Conservation (phyloP, 257 asterid genomes). For the Lycium barbarum region DNA sequence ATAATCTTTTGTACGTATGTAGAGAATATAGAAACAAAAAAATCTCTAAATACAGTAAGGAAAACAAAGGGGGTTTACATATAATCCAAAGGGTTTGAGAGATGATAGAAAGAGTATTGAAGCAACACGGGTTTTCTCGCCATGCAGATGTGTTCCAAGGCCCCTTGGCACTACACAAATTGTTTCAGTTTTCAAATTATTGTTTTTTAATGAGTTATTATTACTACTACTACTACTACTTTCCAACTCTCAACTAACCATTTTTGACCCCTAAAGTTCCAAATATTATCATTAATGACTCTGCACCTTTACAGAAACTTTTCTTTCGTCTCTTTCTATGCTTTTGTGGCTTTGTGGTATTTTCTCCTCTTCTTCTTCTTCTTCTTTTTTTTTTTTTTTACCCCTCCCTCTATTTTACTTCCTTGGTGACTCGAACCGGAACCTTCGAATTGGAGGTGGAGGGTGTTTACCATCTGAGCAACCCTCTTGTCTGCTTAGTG, state of each 20-base stretch:
- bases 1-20: neutral
- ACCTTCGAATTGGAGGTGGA: too few relatives aligned
- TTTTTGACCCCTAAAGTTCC: neutral
- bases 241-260: conserved; percentile 4
- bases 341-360: too few relatives aligned
- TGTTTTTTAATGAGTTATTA: neutral
- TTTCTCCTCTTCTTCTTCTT: too few relatives aligned
- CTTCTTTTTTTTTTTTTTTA: too few relatives aligned
- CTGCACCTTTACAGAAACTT: neutral
- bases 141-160: conserved; percentile 16
- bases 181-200: neutral
- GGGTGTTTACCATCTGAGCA: too few relatives aligned
- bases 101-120: neutral
- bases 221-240: neutral
- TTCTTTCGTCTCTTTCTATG: neutral
- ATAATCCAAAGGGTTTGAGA: conserved; percentile 12
- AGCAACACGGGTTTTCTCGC: conserved; percentile 13
- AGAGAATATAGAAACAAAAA: neutral
- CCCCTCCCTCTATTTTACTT: too few relatives aligned
- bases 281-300: neutral
- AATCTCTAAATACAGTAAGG: neutral
- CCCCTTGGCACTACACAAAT: neutral
- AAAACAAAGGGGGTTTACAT: conserved; percentile 19
- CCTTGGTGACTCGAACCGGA: too few relatives aligned
- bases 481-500: too few relatives aligned